phyloP scores from a whole-genome alignment of 768 basidiomycete genomes.

The Hemileccinum rubropunctum region DNA sequence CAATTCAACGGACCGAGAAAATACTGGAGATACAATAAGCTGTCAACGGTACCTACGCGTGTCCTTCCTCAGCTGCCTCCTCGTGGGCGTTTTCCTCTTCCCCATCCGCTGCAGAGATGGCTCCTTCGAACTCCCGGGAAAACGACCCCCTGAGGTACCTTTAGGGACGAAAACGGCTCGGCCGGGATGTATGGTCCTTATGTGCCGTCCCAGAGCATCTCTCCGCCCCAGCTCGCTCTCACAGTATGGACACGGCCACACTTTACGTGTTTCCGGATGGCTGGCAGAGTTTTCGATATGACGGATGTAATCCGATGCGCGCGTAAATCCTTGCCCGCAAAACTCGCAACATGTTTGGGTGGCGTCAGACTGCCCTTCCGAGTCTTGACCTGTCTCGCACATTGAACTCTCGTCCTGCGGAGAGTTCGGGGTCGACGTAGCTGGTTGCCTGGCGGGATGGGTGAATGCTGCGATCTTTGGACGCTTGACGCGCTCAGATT shows the following conservation, averaged over 20 bases:
- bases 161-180: background rate
- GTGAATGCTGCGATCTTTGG: background rate
- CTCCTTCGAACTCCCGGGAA: background rate
- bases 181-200: constrained; percentile 17
- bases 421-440: background rate
- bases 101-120: background rate
- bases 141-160: background rate
- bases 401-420: background rate
- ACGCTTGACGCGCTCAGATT: constrained; percentile 2
- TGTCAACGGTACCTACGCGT: constrained; percentile 2
- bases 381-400: background rate
- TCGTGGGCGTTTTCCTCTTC: constrained; percentile 5
- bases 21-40: background rate
- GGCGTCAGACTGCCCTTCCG: background rate
- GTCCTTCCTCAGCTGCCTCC: constrained; percentile 7
- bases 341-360: constrained; percentile 7
- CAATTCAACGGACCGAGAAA: too few species aligned
- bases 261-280: constrained; percentile 24
- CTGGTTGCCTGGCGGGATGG: background rate
- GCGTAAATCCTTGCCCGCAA: constrained; percentile 19
- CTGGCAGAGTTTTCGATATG: constrained; percentile 20
- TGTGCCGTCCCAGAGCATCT: constrained; percentile 25
- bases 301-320: constrained; percentile 20
- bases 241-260: constrained; percentile 25
- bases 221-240: constrained; percentile 20